A percentile compares a stretch with the other conserved stretches of the same genome.
phyloP scores from a whole-genome alignment of 106 monocot species.

The Acorus gramineus region DNA sequence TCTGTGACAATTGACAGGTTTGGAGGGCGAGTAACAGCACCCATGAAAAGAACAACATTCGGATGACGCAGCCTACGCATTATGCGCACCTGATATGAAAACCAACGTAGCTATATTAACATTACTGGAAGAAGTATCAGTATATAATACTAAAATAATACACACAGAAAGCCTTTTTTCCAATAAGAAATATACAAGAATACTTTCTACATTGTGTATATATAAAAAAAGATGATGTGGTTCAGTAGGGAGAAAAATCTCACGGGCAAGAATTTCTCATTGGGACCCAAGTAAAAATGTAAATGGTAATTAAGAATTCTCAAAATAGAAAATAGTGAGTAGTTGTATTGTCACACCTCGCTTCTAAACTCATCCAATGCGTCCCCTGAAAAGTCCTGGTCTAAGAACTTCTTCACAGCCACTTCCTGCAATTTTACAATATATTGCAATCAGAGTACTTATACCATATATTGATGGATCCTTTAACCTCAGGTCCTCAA shows the following conservation, averaged over 20 bases:
- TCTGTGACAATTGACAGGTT: conserved; percentile 94
- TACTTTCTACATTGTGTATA: neutral
- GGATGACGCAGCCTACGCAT: conserved; percentile 97
- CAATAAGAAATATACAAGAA: neutral
- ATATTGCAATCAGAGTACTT: neutral
- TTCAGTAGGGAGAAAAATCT: too few relatives aligned
- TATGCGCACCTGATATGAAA: conserved; percentile 56
- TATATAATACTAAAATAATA: neutral
- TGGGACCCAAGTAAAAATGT: neutral
- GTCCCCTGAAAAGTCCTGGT: conserved; percentile 95
- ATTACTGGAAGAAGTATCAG: conserved; percentile 1
- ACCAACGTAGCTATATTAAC: neutral
- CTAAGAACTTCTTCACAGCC: conserved; percentile 95
- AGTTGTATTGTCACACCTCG: conserved; percentile 40
- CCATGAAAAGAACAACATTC: conserved; percentile 97
- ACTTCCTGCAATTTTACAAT: conserved; percentile 67
- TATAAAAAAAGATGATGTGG: too few relatives aligned
- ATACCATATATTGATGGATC: neutral
- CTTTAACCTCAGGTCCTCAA: neutral
- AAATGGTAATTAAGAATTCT: neutral
- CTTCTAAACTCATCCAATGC: conserved; percentile 96
- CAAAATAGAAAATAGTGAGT: neutral
- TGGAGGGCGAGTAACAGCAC: conserved; percentile 95
- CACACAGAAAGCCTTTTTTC: neutral
- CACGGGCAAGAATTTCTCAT: too few relatives aligned